Evolutionary conservation across 179 eudicot species (phyloP), one percentile per base, ranked within the genome.

Genomic region (Silene vulgaris): DNA sequence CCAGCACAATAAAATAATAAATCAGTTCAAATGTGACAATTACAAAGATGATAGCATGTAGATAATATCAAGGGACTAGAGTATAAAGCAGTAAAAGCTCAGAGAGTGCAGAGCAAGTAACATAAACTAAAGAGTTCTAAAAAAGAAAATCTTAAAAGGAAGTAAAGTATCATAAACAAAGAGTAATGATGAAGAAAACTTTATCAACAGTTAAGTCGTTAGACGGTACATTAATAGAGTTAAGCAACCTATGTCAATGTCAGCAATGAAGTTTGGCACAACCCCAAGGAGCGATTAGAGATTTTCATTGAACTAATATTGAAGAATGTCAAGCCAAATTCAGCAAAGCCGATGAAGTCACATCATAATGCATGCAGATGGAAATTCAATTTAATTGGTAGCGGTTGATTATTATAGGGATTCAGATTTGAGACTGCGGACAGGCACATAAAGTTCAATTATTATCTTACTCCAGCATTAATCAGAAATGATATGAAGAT

Each of bases 41-140:
- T 54, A 72, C 6, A 61, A 72, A 26, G 48, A 40, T 9, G 12
- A 40, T 40, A 40, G 48, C 48, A 8, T 40, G 48, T 8, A 40
- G 35, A 30, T 30, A 30, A 2, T 30, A 2, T 30, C 35, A 40
- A 73, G 9, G 28, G 40, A 61, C 6, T 0, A 5, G 40, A 5
- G 23, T 48, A 28, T 29, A 30, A 75, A 29, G 62, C 40, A 32
- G 28, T 43, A 43, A 54, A 8, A 30, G 48, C 19, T 30, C 8
- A 9, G 28, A 72, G 30, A 43, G 28, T 72, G 65, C 17, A 57
- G 52, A 32, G n/a, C 28, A 72, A 72, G 75, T 71, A 62, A 23
- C 30, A 62, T 62, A 29, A 3, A 65, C 69, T 30, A 65, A 65
- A n/a, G 69, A 65, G n/a, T 23, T 19, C 26, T 8, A 4, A 26